Evolutionary conservation across 176 grass and related monocot genomes (phyloP).

Genomic region (Oryza brachyantha): DNA sequence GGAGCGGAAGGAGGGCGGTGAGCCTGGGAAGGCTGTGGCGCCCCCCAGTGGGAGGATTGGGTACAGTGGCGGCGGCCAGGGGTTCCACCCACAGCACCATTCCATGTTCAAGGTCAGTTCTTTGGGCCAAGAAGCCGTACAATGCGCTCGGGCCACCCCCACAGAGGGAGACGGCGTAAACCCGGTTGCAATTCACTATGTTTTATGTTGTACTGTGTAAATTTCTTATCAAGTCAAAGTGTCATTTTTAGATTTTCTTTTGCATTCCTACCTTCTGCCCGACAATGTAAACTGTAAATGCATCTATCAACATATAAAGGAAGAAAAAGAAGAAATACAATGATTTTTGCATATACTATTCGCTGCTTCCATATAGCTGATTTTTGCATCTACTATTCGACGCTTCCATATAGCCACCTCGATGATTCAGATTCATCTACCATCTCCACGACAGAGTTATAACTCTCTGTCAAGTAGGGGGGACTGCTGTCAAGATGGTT

Average conservation of each 20-base stretch:
- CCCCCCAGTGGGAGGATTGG: constrained; percentile 51
- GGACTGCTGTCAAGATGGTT: constrained; percentile 15
- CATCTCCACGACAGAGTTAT: background rate
- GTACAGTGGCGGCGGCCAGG: constrained; percentile 64
- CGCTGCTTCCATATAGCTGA: constrained; percentile 22
- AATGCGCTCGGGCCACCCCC: constrained; percentile 49
- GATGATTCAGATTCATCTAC: background rate
- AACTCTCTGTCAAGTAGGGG: background rate
- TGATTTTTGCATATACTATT: constrained; percentile 28
- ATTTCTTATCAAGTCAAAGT: constrained; percentile 35
- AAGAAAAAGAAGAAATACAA: constrained; percentile 32
- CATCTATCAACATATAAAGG: constrained; percentile 42
- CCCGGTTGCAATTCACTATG: constrained; percentile 48
- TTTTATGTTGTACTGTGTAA: constrained; percentile 61
- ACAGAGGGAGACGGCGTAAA: constrained; percentile 46
- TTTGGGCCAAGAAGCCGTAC: constrained; percentile 47
- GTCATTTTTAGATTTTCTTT: constrained; percentile 26
- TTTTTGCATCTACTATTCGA: no score
- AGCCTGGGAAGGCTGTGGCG: constrained; percentile 39
- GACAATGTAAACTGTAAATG: constrained; percentile 60
- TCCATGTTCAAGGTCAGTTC: constrained; percentile 98
- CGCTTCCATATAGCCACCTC: constrained; percentile 24
- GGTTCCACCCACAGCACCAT: constrained; percentile 85
- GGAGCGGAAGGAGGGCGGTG: constrained; percentile 70
- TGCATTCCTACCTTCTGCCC: constrained; percentile 17